Percentiles rank a stretch among this genome's conserved stretches.
phyloP scores from a whole-genome alignment of 2,329 filamentous ascomycete species.

The Pseudopyricularia cyperi region DNA sequence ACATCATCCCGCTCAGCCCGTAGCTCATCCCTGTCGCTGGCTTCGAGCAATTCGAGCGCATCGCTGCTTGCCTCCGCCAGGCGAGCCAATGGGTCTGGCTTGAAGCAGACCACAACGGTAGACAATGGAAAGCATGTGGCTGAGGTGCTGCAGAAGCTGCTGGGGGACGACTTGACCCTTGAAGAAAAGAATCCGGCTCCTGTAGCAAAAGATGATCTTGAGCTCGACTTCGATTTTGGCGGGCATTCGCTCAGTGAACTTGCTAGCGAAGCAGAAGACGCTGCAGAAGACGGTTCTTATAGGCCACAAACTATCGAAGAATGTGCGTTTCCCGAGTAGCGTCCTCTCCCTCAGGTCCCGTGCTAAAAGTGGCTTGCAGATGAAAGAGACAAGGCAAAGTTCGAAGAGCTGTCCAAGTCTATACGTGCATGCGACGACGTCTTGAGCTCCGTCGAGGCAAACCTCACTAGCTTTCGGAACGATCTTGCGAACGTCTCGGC shows the following conservation, averaged over 20 bases:
- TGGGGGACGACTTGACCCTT: conserved; percentile 15
- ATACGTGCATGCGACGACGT: conserved; percentile 89
- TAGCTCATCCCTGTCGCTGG: conserved; percentile 67
- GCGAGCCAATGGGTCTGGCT: conserved; percentile 52
- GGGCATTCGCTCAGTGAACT: conserved; percentile 66
- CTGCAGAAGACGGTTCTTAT: conserved; percentile 20
- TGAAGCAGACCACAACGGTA: conserved; percentile 44
- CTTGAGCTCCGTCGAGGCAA: conserved; percentile 81
- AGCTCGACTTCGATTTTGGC: conserved; percentile 64
- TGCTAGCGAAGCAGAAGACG: conserved; percentile 23
- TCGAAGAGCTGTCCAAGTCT: conserved; percentile 80
- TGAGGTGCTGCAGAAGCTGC: conserved; percentile 46
- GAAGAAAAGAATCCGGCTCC: conserved; percentile 3
- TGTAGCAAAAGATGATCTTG: conserved; percentile 39
- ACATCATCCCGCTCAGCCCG: conserved; percentile 58
- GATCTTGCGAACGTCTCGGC: conserved; percentile 86
- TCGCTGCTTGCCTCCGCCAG: conserved; percentile 58
- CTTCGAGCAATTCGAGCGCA: conserved; percentile 61
- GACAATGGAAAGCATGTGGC: conserved; percentile 54
- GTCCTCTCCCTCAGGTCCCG: not conserved
- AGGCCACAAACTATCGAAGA: conserved; percentile 54
- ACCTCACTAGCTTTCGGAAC: conserved; percentile 83
- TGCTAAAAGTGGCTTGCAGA: conserved; percentile 28
- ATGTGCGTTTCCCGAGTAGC: conserved; percentile 36
- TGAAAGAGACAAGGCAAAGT: conserved; percentile 69